Conservation (phyloP, 2,329 filamentous ascomycete genomes). For the Fusarium newnesense region DNA sequence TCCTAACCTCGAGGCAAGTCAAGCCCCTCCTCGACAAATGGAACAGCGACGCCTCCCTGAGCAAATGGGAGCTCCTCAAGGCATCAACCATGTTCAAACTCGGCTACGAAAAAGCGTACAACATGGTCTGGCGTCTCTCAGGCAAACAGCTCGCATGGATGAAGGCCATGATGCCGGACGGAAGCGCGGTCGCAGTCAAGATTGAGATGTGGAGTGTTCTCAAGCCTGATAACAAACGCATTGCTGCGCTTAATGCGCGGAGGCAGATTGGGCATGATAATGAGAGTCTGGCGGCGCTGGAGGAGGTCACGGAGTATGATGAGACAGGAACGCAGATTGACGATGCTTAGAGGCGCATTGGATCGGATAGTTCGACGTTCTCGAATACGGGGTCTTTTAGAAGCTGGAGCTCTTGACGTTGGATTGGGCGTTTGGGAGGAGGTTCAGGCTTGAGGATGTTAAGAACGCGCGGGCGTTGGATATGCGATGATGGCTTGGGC, state of each 20-base stretch:
- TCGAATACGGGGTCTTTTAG: slow-evolving; percentile 2
- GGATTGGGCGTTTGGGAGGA: not conserved
- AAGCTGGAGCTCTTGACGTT: slow-evolving; percentile 14
- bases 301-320: slow-evolving; percentile 45
- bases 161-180: slow-evolving; percentile 50
- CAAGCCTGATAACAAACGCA: slow-evolving; percentile 50
- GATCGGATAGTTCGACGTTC: not conserved
- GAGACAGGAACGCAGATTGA: slow-evolving; percentile 46
- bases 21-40: slow-evolving; percentile 43
- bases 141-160: slow-evolving; percentile 60
- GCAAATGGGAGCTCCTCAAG: slow-evolving; percentile 61
- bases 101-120: slow-evolving; percentile 41
- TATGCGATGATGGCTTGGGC: not conserved
- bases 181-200: slow-evolving; percentile 47
- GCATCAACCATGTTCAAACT: slow-evolving; percentile 60
- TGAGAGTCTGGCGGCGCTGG: slow-evolving; percentile 38
- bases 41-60: slow-evolving; percentile 42
- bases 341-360: slow-evolving; percentile 41
- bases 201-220: slow-evolving; percentile 50
- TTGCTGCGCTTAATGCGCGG: slow-evolving; percentile 32
- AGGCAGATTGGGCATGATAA: slow-evolving; percentile 34
- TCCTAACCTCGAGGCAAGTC: slow-evolving; percentile 41
- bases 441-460: not conserved
- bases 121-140: slow-evolving; percentile 59
- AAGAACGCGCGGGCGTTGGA: not conserved